These are phyloP conservation scores for Aspergillus sp. DNA, from an alignment of 2,329 filamentous ascomycete species.

Conservation along the genomic window DNA sequence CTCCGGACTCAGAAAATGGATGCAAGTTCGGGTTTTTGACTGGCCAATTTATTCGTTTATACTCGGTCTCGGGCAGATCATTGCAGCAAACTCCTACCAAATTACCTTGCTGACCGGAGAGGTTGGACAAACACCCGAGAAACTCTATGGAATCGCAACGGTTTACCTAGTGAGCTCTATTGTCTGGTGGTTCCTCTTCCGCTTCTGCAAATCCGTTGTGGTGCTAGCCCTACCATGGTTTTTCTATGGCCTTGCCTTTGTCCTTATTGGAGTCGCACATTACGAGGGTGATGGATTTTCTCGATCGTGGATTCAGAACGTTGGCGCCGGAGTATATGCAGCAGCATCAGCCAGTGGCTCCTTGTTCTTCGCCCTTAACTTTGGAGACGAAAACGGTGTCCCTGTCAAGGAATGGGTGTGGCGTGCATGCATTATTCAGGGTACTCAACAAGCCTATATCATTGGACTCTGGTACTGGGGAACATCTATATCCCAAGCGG, in stretches of 20 bases:
- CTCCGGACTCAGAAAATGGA: constrained; percentile 54
- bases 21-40: constrained; percentile 60
- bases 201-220: constrained; percentile 57
- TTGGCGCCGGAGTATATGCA: constrained; percentile 63
- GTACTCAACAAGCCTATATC: constrained; percentile 66
- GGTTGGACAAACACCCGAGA: constrained; percentile 57
- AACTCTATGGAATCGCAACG: constrained; percentile 61
- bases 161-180: constrained; percentile 60
- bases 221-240: constrained; percentile 62
- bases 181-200: constrained; percentile 64
- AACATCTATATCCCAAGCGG: constrained; percentile 50
- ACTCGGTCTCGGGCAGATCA: constrained; percentile 62
- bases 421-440: constrained; percentile 65
- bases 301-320: constrained; percentile 58
- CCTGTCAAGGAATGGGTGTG: constrained; percentile 67
- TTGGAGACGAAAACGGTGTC: constrained; percentile 63
- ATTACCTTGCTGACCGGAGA: constrained; percentile 67
- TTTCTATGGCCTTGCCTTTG: constrained; percentile 63
- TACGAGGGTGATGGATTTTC: constrained; percentile 43
- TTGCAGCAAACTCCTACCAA: constrained; percentile 67
- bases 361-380: constrained; percentile 67
- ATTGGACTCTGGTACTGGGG: constrained; percentile 69
- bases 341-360: constrained; percentile 63
- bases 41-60: constrained; percentile 65
- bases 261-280: constrained; percentile 64